These are phyloP conservation scores for Tremella yokohamensis DNA, from an alignment of 768 basidiomycete genomes.

Conservation along the genomic window DNA sequence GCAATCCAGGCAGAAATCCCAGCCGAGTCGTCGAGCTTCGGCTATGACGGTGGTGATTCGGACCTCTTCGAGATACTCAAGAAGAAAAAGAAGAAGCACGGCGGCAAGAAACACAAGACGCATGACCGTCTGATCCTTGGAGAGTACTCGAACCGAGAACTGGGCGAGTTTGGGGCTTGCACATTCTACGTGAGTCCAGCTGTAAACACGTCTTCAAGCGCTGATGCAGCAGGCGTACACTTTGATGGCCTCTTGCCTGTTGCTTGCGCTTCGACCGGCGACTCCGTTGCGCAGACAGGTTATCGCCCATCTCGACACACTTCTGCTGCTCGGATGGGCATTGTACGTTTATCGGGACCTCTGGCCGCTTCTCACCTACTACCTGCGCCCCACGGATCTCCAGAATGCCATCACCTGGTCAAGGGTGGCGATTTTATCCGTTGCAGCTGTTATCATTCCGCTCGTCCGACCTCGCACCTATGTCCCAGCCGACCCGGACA, in stretches of 20 bases:
- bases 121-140: constrained; percentile 41
- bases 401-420: constrained; percentile 56
- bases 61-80: constrained; percentile 16
- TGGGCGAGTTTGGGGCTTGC: constrained; percentile 48
- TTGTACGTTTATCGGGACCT: constrained; percentile 61
- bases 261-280: constrained; percentile 52
- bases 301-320: constrained; percentile 56
- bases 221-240: constrained; percentile 53
- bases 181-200: constrained; percentile 50
- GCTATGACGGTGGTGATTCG: not conserved
- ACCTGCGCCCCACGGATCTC: constrained; percentile 56
- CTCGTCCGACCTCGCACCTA: constrained; percentile 61
- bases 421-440: constrained; percentile 56
- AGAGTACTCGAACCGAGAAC: constrained; percentile 41
- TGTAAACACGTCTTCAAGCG: not conserved
- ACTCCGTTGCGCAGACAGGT: constrained; percentile 52
- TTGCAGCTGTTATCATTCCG: constrained; percentile 58
- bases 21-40: constrained; percentile 40
- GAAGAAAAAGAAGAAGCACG: constrained; percentile 29
- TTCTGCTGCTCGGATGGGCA: constrained; percentile 56
- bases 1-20: constrained; percentile 53
- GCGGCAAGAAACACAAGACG: constrained; percentile 43
- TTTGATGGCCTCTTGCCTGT: constrained; percentile 54
- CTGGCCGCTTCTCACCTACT: constrained; percentile 61
- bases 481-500: constrained; percentile 57